phyloP scores from a whole-genome alignment of 2,329 filamentous ascomycete genomes.

The Blumeria hordei region DNA sequence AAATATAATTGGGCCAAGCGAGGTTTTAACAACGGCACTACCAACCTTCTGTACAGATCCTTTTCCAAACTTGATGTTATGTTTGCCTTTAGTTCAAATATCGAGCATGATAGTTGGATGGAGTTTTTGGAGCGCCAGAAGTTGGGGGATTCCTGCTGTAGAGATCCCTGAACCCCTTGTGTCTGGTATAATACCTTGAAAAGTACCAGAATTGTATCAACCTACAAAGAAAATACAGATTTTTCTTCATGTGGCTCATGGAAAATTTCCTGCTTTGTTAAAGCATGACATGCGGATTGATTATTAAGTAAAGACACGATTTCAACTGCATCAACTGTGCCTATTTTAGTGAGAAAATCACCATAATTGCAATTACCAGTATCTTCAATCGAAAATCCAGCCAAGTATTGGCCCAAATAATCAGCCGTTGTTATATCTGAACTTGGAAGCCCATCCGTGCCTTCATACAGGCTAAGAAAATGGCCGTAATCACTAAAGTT shows the following conservation, averaged over 20 bases:
- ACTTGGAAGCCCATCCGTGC: too few species aligned
- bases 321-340: background rate
- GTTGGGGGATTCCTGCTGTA: background rate
- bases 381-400: too few species aligned
- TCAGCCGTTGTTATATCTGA: too few species aligned
- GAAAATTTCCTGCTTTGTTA: background rate
- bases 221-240: background rate
- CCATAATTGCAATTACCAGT: too few species aligned
- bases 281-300: background rate
- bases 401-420: too few species aligned
- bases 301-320: background rate
- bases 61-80: background rate
- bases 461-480: too few species aligned
- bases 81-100: background rate
- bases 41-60: background rate
- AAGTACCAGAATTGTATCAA: background rate
- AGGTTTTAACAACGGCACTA: background rate
- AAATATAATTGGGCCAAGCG: background rate
- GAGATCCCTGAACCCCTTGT: background rate
- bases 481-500: too few species aligned
- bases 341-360: background rate
- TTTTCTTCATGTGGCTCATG: background rate
- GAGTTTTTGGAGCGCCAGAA: background rate
- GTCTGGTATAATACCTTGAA: background rate
- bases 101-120: background rate